These are phyloP conservation scores for Carallia pectinifolia DNA, from an alignment of 345 rosid genomes.

Conservation along the genomic window DNA sequence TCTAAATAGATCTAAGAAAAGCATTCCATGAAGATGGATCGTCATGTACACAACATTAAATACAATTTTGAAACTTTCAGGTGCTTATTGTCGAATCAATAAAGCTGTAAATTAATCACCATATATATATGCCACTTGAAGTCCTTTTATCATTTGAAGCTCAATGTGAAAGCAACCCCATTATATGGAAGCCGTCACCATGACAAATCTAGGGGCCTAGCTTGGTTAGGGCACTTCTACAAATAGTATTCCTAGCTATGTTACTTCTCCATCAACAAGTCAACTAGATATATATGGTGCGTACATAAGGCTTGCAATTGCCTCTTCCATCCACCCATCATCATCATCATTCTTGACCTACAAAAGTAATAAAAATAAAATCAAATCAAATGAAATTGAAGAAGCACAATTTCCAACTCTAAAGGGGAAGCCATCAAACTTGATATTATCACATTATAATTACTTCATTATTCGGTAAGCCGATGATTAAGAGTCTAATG, in stretches of 20 bases:
- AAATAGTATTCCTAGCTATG: conserved; percentile 3
- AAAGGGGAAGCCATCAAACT: too few relatives aligned
- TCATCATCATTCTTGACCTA: conserved; percentile 57
- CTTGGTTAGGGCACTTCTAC: conserved; percentile 5
- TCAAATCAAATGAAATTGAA: too few relatives aligned
- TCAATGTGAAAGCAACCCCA: conserved; percentile 11
- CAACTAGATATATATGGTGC: conserved; percentile 49
- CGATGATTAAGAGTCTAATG: too few relatives aligned
- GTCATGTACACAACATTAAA: not conserved
- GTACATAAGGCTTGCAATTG: conserved; percentile 64
- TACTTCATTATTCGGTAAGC: too few relatives aligned
- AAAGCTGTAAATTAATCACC: not conserved
- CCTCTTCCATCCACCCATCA: conserved; percentile 79
- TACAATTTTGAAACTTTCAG: not conserved
- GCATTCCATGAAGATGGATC: too few relatives aligned
- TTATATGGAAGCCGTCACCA: not conserved
- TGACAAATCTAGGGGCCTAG: not conserved
- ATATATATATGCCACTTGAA: conserved; percentile 9
- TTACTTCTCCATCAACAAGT: not conserved
- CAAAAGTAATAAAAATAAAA: not conserved
- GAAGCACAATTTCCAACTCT: too few relatives aligned
- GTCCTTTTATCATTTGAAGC: conserved; percentile 11
- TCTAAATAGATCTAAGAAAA: too few relatives aligned
- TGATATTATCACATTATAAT: too few relatives aligned
- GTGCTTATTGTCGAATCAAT: conserved; percentile 1